Evolutionary conservation across 768 basidiomycete genomes (phyloP).

Genomic region (Pleurotus pulmonarius): DNA sequence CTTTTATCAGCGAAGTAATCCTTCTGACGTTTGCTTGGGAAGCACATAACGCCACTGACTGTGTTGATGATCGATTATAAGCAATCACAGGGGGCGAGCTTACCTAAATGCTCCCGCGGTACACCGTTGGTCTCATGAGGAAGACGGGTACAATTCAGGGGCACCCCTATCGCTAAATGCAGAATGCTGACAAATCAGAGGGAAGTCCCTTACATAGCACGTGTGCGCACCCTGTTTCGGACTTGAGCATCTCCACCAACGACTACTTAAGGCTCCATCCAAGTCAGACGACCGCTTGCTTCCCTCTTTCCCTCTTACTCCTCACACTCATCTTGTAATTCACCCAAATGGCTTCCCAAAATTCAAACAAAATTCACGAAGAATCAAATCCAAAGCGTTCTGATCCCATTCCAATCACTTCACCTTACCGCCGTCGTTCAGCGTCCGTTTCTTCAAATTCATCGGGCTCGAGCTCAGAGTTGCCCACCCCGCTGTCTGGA

Average conservation of each 20-base stretch:
- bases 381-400: slow-evolving; percentile 41
- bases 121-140: too few species aligned
- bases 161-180: too few species aligned
- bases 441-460: slow-evolving; percentile 56
- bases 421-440: slow-evolving; percentile 49
- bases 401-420: slow-evolving; percentile 60
- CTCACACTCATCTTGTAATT: slow-evolving; percentile 6
- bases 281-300: slow-evolving; percentile 6
- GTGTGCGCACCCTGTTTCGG: slow-evolving; percentile 7
- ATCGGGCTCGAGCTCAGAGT: slow-evolving; percentile 46
- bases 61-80: too few species aligned
- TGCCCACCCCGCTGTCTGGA: slow-evolving; percentile 49
- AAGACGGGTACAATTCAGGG: too few species aligned
- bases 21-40: slow-evolving; percentile 8
- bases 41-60: not conserved
- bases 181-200: not conserved
- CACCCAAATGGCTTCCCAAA: slow-evolving; percentile 28
- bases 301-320: slow-evolving; percentile 9
- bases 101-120: too few species aligned
- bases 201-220: not conserved
- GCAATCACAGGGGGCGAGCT: too few species aligned
- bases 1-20: slow-evolving; percentile 5
- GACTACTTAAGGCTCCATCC: slow-evolving; percentile 2
- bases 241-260: slow-evolving; percentile 5
- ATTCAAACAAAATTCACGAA: slow-evolving; percentile 25